These are phyloP conservation scores for Ophiostoma populinum DNA, from an alignment of 2,329 filamentous ascomycete species.

Conservation along the genomic window DNA sequence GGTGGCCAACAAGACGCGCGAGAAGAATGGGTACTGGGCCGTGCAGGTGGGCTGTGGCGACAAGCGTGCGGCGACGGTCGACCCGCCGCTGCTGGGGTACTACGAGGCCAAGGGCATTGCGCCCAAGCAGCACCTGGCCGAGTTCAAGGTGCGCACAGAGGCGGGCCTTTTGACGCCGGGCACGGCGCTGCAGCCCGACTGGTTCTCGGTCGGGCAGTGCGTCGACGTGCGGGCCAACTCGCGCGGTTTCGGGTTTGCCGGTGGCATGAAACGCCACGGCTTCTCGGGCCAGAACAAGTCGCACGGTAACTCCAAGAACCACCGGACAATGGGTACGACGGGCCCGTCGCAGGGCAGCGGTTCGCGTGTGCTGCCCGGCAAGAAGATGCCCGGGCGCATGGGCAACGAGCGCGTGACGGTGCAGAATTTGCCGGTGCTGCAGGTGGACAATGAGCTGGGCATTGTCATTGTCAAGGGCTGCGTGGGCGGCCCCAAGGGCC, in stretches of 20 bases:
- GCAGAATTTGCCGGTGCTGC: conserved; percentile 79
- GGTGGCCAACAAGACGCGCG: conserved; percentile 65
- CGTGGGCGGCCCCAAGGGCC: conserved; percentile 76
- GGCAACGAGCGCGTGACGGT: conserved; percentile 75
- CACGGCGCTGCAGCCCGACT: conserved; percentile 60
- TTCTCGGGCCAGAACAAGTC: conserved; percentile 77
- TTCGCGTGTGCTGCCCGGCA: conserved; percentile 82
- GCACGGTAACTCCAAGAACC: conserved; percentile 90
- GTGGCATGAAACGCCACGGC: conserved; percentile 94
- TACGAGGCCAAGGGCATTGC: conserved; percentile 67
- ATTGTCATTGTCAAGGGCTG: conserved; percentile 76
- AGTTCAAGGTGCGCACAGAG: conserved; percentile 69
- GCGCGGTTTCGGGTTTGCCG: conserved; percentile 83
- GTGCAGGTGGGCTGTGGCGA: conserved; percentile 75
- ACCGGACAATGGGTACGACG: conserved; percentile 78
- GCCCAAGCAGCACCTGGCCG: conserved; percentile 67
- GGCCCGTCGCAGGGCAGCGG: conserved; percentile 85
- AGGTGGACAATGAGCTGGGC: conserved; percentile 73
- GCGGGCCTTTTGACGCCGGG: conserved; percentile 62
- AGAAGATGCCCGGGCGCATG: conserved; percentile 97
- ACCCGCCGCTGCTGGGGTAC: conserved; percentile 72
- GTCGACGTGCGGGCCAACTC: conserved; percentile 69
- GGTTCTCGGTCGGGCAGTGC: conserved; percentile 81
- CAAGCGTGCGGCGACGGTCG: conserved; percentile 57
- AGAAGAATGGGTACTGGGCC: conserved; percentile 78